Percentiles rank a stretch among this genome's conserved stretches.
Evolutionary conservation across 805 yeast genomes (phyloP).

Genomic region (Yueomyces sinensis): DNA sequence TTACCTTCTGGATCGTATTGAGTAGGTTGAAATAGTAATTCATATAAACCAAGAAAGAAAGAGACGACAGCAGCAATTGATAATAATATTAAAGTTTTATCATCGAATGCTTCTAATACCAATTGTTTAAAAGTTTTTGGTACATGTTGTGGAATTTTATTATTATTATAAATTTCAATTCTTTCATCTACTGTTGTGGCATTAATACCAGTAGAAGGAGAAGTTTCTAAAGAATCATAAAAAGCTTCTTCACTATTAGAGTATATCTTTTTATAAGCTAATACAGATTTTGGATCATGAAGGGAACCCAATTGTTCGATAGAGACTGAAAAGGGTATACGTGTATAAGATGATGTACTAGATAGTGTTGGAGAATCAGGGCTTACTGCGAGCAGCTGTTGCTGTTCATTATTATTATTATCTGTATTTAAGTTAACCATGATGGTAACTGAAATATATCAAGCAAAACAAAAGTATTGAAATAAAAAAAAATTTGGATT

Average conservation of each 20-base stretch:
- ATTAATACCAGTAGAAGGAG: conserved; percentile 11
- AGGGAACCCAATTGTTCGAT: conserved; percentile 12
- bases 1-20: conserved; percentile 69
- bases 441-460: no score
- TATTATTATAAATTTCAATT: conserved; percentile 44
- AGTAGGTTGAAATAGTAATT: conserved; percentile 75
- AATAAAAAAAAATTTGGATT: no score
- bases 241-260: conserved; percentile 9
- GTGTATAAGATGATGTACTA: neutral
- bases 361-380: neutral
- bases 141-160: conserved; percentile 57
- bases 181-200: conserved; percentile 6
- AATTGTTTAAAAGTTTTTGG: conserved; percentile 54
- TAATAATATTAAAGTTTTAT: conserved; percentile 75
- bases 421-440: no score
- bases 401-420: no score
- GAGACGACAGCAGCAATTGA: conserved; percentile 82
- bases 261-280: conserved; percentile 12
- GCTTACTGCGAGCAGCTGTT: no score
- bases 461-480: no score
- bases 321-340: neutral
- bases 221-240: conserved; percentile 13
- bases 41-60: conserved; percentile 80
- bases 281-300: conserved; percentile 24
- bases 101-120: conserved; percentile 77